A percentile compares a stretch with the other conserved stretches of the same genome.
Conservation (phyloP, 2,329 filamentous ascomycete genomes). For the Fusarium pilosicola region DNA sequence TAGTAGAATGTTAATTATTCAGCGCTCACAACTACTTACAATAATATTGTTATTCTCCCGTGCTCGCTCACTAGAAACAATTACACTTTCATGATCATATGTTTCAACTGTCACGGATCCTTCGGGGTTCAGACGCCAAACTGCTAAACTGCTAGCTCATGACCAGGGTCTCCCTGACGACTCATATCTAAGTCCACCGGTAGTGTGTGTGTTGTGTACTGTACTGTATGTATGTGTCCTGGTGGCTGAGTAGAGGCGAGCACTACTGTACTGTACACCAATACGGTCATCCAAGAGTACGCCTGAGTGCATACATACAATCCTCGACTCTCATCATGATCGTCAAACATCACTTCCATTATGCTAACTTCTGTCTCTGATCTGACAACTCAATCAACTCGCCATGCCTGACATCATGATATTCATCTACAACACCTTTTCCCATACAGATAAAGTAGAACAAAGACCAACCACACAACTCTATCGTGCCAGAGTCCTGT, state of each 20-base stretch:
- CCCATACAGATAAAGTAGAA: conserved; percentile 21
- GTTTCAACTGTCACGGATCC: conserved; percentile 38
- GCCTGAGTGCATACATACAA: background rate
- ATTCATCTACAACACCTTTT: conserved; percentile 32
- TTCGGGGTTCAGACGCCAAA: conserved; percentile 32
- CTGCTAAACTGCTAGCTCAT: conserved; percentile 8
- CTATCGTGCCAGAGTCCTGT: conserved; percentile 34
- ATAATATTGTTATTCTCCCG: background rate
- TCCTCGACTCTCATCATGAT: conserved; percentile 11
- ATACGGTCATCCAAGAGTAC: background rate
- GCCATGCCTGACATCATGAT: conserved; percentile 27
- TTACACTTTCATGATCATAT: conserved; percentile 23
- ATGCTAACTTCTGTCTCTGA: conserved; percentile 7
- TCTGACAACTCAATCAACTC: conserved; percentile 12
- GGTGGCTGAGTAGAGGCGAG: conserved; percentile 26
- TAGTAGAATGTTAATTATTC: background rate
- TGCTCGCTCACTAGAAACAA: background rate
- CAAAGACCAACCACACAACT: conserved; percentile 21
- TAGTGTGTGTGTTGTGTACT: conserved; percentile 10
- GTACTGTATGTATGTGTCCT: conserved; percentile 7
- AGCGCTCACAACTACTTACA: background rate
- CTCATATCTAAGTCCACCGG: conserved; percentile 19
- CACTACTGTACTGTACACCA: conserved; percentile 6
- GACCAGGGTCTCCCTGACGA: conserved; percentile 20
- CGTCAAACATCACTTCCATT: conserved; percentile 10